Conservation (phyloP, 139 green algal genomes). For the Picochlorum sp. region DNA sequence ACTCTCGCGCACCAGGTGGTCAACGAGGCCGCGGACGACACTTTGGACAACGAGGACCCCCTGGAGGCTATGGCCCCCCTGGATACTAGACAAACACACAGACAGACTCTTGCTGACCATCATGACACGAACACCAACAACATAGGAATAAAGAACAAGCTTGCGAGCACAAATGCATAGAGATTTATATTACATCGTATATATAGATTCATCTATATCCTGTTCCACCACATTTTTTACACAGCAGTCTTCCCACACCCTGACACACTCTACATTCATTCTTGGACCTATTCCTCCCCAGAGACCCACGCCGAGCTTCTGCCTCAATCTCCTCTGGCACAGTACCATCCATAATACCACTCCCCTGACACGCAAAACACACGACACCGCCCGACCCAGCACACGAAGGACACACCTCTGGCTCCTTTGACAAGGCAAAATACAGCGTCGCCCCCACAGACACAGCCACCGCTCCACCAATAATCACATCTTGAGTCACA, state of each 20-base stretch:
- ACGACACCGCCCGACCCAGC: conserved; percentile 28
- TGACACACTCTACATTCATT: conserved; percentile 19
- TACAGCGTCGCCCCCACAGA: conserved; percentile 32
- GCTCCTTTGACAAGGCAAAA: conserved; percentile 35
- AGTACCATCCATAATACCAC: conserved; percentile 14
- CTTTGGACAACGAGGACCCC: too few species aligned
- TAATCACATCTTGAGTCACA: conserved; percentile 38
- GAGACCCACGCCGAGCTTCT: background rate
- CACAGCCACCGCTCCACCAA: conserved; percentile 34
- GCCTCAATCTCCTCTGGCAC: conserved; percentile 3
- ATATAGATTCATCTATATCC: conserved; percentile 7
- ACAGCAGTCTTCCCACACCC: conserved; percentile 12
- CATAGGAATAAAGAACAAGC: too few species aligned
- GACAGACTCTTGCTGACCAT: too few species aligned
- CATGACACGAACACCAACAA: too few species aligned
- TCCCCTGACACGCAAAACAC: conserved; percentile 39
- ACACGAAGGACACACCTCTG: conserved; percentile 27
- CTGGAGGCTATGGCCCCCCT: too few species aligned
- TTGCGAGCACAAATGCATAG: too few species aligned
- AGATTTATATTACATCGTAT: background rate
- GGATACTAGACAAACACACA: too few species aligned
- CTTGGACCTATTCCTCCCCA: background rate
- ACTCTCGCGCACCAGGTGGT: too few species aligned
- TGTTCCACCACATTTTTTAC: conserved; percentile 11
- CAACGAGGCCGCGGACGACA: too few species aligned